A percentile compares a stretch with the other conserved stretches of the same genome.
Evolutionary conservation across 1,139 yeast species (phyloP).

Genomic region (Yamadazyma diddensiae): DNA sequence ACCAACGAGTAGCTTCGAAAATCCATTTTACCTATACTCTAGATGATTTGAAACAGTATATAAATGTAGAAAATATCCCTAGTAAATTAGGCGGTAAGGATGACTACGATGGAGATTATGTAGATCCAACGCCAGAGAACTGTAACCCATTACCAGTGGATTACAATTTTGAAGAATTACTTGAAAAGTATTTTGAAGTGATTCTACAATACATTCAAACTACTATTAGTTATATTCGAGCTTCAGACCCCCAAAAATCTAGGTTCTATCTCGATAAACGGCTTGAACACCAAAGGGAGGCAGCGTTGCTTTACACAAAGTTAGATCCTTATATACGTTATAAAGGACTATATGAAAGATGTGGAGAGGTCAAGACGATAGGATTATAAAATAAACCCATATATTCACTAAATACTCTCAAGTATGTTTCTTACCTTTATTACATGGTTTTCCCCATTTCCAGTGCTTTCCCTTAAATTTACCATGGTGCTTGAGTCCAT

Average conservation of each 20-base stretch:
- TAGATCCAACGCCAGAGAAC: conserved; percentile 41
- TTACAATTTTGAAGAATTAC: conserved; percentile 23
- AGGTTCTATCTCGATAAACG: conserved; percentile 44
- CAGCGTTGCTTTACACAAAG: conserved; percentile 54
- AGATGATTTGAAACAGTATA: conserved; percentile 56
- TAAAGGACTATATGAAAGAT: conserved; percentile 64
- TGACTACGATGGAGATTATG: conserved; percentile 50
- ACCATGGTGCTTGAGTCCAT: neutral
- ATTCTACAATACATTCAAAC: conserved; percentile 49
- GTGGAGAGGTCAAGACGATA: conserved; percentile 28
- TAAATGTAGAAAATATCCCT: conserved; percentile 55
- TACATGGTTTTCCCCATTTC: too few relatives aligned
- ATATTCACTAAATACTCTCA: neutral
- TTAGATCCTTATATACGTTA: conserved; percentile 75
- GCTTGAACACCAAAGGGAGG: conserved; percentile 43
- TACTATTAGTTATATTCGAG: conserved; percentile 67
- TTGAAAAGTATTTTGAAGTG: conserved; percentile 28
- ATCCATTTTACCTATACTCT: conserved; percentile 65
- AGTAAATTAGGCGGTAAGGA: conserved; percentile 66
- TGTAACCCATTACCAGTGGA: conserved; percentile 27
- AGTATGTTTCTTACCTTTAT: neutral
- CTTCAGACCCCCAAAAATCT: conserved; percentile 42
- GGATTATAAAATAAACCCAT: conserved; percentile 5
- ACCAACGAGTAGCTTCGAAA: conserved; percentile 84
- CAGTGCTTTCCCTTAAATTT: too few relatives aligned